These are phyloP conservation scores for Vitis hybrid DNA, from an alignment of 177 flowering plant species.

Conservation along the genomic window DNA sequence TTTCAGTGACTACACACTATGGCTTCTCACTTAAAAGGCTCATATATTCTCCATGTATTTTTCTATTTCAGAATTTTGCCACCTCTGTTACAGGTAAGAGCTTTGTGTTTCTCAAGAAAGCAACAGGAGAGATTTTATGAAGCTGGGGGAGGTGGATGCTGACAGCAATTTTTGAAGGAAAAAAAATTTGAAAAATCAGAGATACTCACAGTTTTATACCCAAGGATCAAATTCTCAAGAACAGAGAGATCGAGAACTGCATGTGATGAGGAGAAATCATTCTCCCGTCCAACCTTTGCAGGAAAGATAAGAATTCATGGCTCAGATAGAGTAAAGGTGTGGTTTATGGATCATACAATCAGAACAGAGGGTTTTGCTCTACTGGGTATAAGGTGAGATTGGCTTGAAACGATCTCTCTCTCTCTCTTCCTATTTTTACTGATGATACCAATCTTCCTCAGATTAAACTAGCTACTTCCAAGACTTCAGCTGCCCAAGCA, in stretches of 20 bases:
- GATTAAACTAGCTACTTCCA: conserved; percentile 3
- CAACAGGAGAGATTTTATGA: conserved; percentile 19
- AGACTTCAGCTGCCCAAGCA: not conserved
- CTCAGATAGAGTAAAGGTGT: conserved; percentile 20
- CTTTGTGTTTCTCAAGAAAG: not conserved
- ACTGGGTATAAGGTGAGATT: conserved; percentile 26
- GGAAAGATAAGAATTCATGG: conserved; percentile 38
- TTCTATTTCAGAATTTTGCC: conserved; percentile 13
- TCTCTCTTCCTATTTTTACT: conserved; percentile 4
- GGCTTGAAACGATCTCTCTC: conserved; percentile 25
- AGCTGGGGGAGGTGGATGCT: conserved; percentile 23
- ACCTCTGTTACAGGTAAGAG: not conserved
- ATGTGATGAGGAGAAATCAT: conserved; percentile 27
- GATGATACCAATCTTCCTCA: not conserved
- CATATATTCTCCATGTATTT: conserved; percentile 20
- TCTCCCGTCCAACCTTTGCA: conserved; percentile 28
- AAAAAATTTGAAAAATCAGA: no score
- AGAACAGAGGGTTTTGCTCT: conserved; percentile 31
- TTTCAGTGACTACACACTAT: no score
- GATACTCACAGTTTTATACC: no score
- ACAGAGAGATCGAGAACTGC: conserved; percentile 22
- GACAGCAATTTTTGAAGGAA: conserved; percentile 16
- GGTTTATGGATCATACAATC: conserved; percentile 19
- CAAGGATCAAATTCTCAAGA: conserved; percentile 7
- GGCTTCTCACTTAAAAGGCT: conserved; percentile 1